Percentiles rank a stretch among this genome's conserved stretches.
phyloP scores from a whole-genome alignment of 73 alveolate species.

The Paramecium caudatum region DNA sequence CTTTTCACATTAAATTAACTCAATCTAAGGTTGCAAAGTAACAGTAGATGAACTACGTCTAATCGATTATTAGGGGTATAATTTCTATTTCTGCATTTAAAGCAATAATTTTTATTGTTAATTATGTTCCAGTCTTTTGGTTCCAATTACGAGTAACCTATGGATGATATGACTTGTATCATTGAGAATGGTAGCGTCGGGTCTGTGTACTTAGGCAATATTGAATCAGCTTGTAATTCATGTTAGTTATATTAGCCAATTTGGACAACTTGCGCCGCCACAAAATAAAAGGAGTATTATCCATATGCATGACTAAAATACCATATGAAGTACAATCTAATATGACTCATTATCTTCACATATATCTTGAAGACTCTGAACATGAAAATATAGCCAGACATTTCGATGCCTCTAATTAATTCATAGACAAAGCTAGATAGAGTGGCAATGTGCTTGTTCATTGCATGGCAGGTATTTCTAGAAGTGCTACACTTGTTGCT shows the following conservation, averaged over 20 bases:
- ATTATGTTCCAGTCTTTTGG: background rate
- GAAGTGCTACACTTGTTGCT: conserved; percentile 83
- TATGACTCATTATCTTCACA: conserved; percentile 1
- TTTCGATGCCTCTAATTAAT: conserved; percentile 16
- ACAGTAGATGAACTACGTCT: background rate
- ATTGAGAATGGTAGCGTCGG: background rate
- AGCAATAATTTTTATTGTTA: conserved; percentile 36
- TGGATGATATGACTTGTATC: conserved; percentile 57
- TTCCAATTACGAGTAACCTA: background rate
- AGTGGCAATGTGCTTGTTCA: conserved; percentile 80
- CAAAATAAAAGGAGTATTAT: conserved; percentile 45
- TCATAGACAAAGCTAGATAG: conserved; percentile 37
- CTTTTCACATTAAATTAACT: conserved; percentile 13
- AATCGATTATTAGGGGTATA: conserved; percentile 18
- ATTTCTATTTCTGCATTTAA: background rate
- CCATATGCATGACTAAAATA: conserved; percentile 53
- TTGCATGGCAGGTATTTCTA: conserved; percentile 86
- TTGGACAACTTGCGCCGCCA: conserved; percentile 34
- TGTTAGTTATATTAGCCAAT: background rate
- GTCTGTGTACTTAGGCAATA: conserved; percentile 37
- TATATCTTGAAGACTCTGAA: conserved; percentile 57
- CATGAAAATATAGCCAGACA: conserved; percentile 43
- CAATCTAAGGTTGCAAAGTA: background rate
- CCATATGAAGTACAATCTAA: conserved; percentile 27
- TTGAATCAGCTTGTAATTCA: conserved; percentile 20